Percentiles rank a stretch among this genome's conserved stretches.
These are phyloP conservation scores for Solanum phureja DNA, from an alignment of 257 asterid genomes.

Conservation along the genomic window DNA sequence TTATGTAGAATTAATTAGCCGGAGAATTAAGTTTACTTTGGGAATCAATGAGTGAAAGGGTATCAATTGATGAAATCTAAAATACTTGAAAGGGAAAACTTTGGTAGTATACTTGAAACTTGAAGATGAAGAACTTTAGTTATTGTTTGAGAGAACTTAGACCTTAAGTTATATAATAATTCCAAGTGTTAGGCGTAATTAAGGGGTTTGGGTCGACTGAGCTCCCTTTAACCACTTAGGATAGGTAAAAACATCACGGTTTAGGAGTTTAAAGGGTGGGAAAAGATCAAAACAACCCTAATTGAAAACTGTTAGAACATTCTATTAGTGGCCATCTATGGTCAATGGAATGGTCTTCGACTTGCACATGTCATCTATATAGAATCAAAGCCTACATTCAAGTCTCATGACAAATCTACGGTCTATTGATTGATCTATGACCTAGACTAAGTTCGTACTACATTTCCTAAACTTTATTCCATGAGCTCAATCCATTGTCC, in stretches of 20 bases:
- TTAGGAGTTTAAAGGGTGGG: neutral
- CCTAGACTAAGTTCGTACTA: neutral
- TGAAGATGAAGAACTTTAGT: neutral
- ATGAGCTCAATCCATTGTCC: neutral
- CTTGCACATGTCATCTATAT: neutral
- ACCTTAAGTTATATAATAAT: neutral
- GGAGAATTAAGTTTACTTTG: neutral
- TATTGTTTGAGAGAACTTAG: neutral
- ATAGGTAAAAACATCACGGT: neutral
- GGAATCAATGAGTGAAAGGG: neutral
- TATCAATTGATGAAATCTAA: neutral
- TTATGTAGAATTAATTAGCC: neutral
- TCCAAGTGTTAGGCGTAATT: neutral
- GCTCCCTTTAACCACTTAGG: neutral
- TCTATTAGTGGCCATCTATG: neutral
- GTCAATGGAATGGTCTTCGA: neutral
- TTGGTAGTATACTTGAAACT: neutral
- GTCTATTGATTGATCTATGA: too few relatives aligned
- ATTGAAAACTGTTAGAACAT: too few relatives aligned
- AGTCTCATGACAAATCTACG: neutral
- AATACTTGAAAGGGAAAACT: neutral
- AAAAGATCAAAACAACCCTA: neutral
- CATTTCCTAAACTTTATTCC: neutral
- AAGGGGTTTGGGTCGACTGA: neutral
- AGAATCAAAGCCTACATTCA: neutral